A percentile compares a stretch with the other conserved stretches of the same genome.
Evolutionary conservation across 1,139 yeast genomes (phyloP).

Genomic region (Suhomyces wounanorum): DNA sequence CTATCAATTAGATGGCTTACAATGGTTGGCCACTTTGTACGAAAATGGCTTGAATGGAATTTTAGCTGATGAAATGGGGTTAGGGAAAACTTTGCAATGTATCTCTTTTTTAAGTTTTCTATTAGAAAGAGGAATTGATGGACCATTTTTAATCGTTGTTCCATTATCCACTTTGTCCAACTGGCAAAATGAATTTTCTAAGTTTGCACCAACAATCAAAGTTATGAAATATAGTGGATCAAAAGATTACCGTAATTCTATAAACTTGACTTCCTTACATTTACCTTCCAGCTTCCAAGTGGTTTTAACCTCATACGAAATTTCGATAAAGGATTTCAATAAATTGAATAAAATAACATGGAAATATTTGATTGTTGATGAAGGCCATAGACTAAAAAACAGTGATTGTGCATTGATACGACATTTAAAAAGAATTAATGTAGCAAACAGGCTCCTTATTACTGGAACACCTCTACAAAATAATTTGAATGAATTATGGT

Average conservation of each 20-base stretch:
- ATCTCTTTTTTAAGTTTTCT: conserved; percentile 76
- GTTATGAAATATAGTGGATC: conserved; percentile 68
- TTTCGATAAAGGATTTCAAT: conserved; percentile 65
- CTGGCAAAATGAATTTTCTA: conserved; percentile 73
- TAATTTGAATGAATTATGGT: conserved; percentile 87
- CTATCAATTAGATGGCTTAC: conserved; percentile 87
- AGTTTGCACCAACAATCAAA: conserved; percentile 72
- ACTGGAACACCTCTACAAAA: conserved; percentile 96
- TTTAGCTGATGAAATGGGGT: conserved; percentile 95
- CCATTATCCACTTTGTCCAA: conserved; percentile 87
- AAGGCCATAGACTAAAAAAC: conserved; percentile 90
- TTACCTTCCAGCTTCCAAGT: conserved; percentile 34
- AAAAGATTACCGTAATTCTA: conserved; percentile 53
- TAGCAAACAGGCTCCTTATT: conserved; percentile 69
- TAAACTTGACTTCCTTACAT: conserved; percentile 24
- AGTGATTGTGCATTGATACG: conserved; percentile 73
- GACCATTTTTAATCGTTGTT: conserved; percentile 85
- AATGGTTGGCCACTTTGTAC: conserved; percentile 84
- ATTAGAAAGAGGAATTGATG: conserved; percentile 74
- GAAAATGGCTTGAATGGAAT: conserved; percentile 96
- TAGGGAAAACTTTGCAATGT: conserved; percentile 90
- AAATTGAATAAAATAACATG: conserved; percentile 57
- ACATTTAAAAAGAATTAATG: conserved; percentile 65
- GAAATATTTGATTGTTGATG: conserved; percentile 92
- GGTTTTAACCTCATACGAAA: conserved; percentile 81